phyloP scores from a whole-genome alignment of 306 rosid species.

The Delonix regia region DNA sequence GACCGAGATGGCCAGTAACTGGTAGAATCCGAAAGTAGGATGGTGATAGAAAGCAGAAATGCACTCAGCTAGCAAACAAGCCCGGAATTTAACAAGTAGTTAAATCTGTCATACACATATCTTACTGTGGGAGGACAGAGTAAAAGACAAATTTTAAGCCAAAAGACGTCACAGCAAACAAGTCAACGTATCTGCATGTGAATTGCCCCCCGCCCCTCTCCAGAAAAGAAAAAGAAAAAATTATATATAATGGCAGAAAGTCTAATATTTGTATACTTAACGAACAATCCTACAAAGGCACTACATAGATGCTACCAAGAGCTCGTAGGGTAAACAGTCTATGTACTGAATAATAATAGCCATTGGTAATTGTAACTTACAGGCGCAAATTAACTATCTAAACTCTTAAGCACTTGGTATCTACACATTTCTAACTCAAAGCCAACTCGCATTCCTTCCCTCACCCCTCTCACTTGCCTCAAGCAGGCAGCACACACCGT shows the following conservation, averaged over 20 bases:
- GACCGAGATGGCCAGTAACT: not conserved
- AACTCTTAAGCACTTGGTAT: not conserved
- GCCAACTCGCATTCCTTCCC: not conserved
- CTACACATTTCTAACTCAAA: not conserved
- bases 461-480: not conserved
- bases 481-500: not conserved
- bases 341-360: not conserved
- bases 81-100: not conserved
- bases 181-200: not conserved
- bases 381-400: not conserved
- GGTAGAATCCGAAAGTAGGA: not conserved
- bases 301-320: constrained; percentile 18
- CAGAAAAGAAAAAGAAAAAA: not conserved
- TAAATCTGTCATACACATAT: not conserved
- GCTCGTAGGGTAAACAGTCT: not conserved
- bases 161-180: constrained; percentile 10
- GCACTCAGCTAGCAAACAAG: not conserved
- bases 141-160: not conserved
- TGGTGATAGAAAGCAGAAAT: not conserved
- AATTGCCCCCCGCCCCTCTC: not conserved
- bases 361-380: not conserved
- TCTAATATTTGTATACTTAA: not conserved
- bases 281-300: not conserved
- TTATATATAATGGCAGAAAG: not conserved
- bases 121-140: not conserved